Base-by-base conservation (phyloP, 2,329 filamentous ascomycete species). In the Fusarium gaditjirri region DNA sequence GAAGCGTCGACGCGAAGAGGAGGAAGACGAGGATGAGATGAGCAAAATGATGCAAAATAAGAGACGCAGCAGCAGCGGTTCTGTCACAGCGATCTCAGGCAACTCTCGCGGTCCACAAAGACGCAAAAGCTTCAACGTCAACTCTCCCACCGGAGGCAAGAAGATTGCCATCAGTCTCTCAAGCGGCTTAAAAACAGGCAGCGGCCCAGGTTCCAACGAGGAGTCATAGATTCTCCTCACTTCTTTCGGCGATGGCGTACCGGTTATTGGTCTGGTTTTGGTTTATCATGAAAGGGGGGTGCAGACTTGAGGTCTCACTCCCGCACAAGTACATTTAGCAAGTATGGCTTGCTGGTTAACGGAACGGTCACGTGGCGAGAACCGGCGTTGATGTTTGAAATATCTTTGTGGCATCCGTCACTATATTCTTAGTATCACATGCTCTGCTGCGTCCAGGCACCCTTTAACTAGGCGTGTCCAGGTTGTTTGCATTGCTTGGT, bases 1-100 rank as follows among this genome's bases (percentile, higher is more conserved):
- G 80, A 98, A 98, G 82, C 92, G 95, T 52, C 89, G 95, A 52
- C 90, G 96, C 75, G 95, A 97, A 79, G 95, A 98, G 63, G 94
- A 97, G 69, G 82, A 84, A n/a, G 95, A 98, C 49, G 95, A 97
- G 61, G 95, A 98, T 72, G 94, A 95, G 77, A 84, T 98, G n/a
- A 91, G 91, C 60, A 97, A 96, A 82, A 86, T 98, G 75, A 90
- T 93, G 72, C 84, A 88, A 53, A 85, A 85, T 77, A 92, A 91
- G 78, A 86, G 90, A 43, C 87, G 90, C 41, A 91, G 88, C 75
- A 90, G 87, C 78, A 85, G 83, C 61, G 87, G 88, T 12, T 83
- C 84, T 5, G 84, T 83, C 21, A 81, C 83, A 14, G 85, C 82
- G 46, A 70, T 80, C 6, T 79, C 82, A 25, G 71, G 75, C 41